phyloP scores from a whole-genome alignment of 441 rosid genomes.

The Euphorbia neoarborescens region DNA sequence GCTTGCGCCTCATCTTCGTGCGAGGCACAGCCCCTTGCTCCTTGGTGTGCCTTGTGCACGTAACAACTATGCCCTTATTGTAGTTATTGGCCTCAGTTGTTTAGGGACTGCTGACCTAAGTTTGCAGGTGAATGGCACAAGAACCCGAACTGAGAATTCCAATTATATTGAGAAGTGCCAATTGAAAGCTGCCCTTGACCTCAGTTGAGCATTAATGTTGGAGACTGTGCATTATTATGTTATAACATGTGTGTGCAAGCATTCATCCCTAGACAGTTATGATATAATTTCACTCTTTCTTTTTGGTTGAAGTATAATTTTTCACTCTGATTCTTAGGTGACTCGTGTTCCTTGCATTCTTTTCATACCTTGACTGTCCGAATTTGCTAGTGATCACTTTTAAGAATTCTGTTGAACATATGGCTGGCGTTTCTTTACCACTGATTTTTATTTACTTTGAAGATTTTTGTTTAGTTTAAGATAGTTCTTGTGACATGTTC shows the following conservation, averaged over 20 bases:
- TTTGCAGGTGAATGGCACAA: not conserved
- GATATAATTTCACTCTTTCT: too few relatives aligned
- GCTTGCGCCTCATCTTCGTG: too few relatives aligned
- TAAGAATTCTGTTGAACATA: not conserved
- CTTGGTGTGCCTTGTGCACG: too few relatives aligned
- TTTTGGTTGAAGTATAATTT: too few relatives aligned
- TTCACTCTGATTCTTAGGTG: not conserved
- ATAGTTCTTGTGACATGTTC: not conserved
- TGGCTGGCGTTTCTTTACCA: not conserved
- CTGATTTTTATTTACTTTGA: not conserved
- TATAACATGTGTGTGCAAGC: not conserved
- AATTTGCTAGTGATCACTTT: not conserved
- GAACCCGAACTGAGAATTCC: not conserved
- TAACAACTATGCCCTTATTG: too few relatives aligned
- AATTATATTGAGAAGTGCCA: not conserved
- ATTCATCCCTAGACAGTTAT: not conserved
- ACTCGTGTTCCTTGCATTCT: not conserved
- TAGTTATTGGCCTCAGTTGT: not conserved
- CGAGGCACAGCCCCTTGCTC: too few relatives aligned
- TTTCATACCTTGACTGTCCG: not conserved
- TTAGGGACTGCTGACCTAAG: not conserved
- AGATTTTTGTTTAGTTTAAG: not conserved
- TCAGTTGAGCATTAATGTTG: not conserved
- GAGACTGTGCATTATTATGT: not conserved
- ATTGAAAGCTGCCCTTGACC: not conserved